Base-by-base conservation (phyloP, 106 monocot genomes). In the Dendrobium huoshanense region DNA sequence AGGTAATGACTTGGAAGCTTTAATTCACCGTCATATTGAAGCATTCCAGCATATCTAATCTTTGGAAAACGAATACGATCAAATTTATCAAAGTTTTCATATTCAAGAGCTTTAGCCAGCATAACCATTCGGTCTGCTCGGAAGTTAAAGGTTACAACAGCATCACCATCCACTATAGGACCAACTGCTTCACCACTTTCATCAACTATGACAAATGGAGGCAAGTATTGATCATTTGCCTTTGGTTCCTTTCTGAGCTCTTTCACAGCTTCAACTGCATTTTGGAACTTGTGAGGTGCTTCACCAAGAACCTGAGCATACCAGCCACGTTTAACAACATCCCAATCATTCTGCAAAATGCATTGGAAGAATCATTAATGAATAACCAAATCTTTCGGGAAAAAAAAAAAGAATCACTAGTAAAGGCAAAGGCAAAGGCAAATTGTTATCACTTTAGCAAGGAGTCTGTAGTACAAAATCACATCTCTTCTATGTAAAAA, bases 291-390 rank as follows among this genome's bases (percentile, higher is more conserved):
- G 89, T 92, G 80, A 22, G 98, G 98, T 77, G 98, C 98, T 85
- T 95, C 91, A 82, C 98, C 98, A 84, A 98, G 98, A 83, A 98
- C 95, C 55, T 98, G 98, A 72, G 98, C 94, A 88, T 98, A 92
- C 94, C 98, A 98, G 24, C 98, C 98, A 77, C 98, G 94, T 61
- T 98, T 98, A 56, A 98, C 92, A 33, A 98, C 98, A 42, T 75
- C 80, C 98, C 98, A 98, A 68, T 98, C 98, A 79, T 98, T 98
- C 98, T 98, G 72, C 55, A 84, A 81, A 72, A 65, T 55, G 25
- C 40, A 75, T 24, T 55, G 81, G 20, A 51, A n/a, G 9, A 78
- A 40, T 17, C 10, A 80, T 47, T 70, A 78, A 65, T 67, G 55
- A 18, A 40, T 4, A 58, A 61, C 29, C 19, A 79, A 79, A 15